Conservation (phyloP, 163 green algal genomes). For the Volvox carteri region DNA sequence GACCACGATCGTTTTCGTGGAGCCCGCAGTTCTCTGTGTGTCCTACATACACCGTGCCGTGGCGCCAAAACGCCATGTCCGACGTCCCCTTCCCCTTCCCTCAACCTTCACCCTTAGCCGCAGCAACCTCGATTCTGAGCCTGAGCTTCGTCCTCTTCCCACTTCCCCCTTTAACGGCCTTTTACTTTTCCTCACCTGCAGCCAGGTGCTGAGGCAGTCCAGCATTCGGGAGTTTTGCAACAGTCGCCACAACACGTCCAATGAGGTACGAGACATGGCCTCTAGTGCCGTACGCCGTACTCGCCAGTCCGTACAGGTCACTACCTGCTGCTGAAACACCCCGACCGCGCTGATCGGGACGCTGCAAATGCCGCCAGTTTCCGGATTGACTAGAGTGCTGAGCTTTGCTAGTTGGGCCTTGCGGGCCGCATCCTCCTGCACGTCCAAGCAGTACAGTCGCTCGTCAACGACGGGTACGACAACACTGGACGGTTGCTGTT, state of each 20-base stretch:
- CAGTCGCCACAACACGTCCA: slow-evolving; percentile 40
- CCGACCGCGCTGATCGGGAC: slow-evolving; percentile 16
- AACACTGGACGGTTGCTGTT: not conserved
- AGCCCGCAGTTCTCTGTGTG: no score
- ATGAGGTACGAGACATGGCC: slow-evolving; percentile 7
- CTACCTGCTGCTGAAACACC: slow-evolving; percentile 42
- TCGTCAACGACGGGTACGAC: not conserved
- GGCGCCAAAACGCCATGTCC: no score
- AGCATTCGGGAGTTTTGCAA: slow-evolving; percentile 38
- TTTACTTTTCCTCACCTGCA: slow-evolving; percentile 52
- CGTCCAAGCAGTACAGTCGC: not conserved
- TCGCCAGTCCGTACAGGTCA: not conserved
- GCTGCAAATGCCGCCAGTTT: slow-evolving; percentile 28
- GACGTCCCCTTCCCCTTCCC: no score
- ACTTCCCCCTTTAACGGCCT: no score
- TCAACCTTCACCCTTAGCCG: no score
- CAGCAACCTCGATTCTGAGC: no score
- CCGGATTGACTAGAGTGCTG: not conserved
- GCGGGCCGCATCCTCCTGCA: not conserved
- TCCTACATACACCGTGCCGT: no score
- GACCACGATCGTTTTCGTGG: no score
- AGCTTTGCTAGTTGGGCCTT: slow-evolving; percentile 27
- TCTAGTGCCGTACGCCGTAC: slow-evolving; percentile 18
- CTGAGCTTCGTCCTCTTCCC: no score
- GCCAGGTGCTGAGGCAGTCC: slow-evolving; percentile 21